Base-by-base conservation (phyloP, 148 eudicot species). In the Vaccinium darrowii region DNA sequence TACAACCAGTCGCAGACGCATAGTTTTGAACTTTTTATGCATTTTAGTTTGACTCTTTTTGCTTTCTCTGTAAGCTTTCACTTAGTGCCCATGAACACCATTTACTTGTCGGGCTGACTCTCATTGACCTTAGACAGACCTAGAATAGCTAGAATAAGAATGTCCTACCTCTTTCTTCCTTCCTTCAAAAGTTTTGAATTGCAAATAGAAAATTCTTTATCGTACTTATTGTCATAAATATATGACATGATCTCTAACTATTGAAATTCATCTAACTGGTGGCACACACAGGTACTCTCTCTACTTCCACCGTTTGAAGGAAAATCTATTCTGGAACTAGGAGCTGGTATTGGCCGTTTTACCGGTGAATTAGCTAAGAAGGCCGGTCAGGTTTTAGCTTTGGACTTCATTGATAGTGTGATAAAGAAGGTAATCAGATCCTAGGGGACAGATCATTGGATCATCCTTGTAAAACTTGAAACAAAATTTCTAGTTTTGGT, bases 341-440 rank as follows among this genome's bases (percentile, higher is more conserved):
- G 99, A 85, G 99, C 99, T 82, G 99, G 99, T 39, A 97, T 97
- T 86, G 99, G 99, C 85, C 98, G 98, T 79, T 97, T 97, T 88
- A 97, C 99, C 75, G 94, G 99, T 74, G 97, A 97, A 87, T 82
- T 97, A 76, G 98, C 96, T 78, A 84, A 93, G 85, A 92, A 86
- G 82, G 98, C 99, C 81, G 94, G 91, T 30, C 92, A 94, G 62
- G 91, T 97, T 87, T 60, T 91, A 74, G 99, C 99, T 56, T 47
- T 94, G 83, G 99, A 97, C 87, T 97, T 97, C 90, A 94, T 97
- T 88, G 99, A 97, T 16, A 92, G 93, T 84, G 97, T 87, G 60
- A 92, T 97, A 65, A 95, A 94, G 91, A 93, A 97, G 98, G 99
- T 95, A 91, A 84, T 23, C 14, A 72, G 43, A 51, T 14, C 62